Conservation (phyloP, 495 filamentous ascomycete species). For the Daldinia bambusicola region DNA sequence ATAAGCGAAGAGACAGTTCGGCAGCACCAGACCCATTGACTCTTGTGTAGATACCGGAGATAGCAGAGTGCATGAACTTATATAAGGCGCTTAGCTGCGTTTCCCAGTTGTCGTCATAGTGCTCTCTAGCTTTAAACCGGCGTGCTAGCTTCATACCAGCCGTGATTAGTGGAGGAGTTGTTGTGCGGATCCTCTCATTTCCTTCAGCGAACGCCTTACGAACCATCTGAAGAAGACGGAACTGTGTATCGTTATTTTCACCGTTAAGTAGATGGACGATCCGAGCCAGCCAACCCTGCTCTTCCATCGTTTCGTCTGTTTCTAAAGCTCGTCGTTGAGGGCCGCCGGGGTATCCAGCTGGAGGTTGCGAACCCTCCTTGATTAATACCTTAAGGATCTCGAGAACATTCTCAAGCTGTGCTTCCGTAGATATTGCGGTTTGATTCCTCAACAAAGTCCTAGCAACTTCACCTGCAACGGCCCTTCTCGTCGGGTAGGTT, state of each 20-base stretch:
- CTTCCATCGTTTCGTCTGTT: conserved; percentile 96
- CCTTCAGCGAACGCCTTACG: conserved; percentile 90
- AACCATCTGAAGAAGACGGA: conserved; percentile 90
- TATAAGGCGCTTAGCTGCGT: conserved; percentile 88
- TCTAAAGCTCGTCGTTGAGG: conserved; percentile 75
- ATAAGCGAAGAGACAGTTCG: conserved; percentile 87
- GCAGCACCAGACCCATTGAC: conserved; percentile 79
- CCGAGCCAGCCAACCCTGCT: conserved; percentile 95
- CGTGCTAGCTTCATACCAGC: conserved; percentile 88
- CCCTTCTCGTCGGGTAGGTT: conserved; percentile 89
- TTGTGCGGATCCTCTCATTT: conserved; percentile 94
- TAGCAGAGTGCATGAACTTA: conserved; percentile 89
- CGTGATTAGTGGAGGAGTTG: conserved; percentile 92
- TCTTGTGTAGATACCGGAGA: conserved; percentile 89
- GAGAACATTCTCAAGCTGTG: conserved; percentile 88
- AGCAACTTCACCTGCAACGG: conserved; percentile 88
- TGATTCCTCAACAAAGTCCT: conserved; percentile 81
- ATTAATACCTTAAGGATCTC: conserved; percentile 90
- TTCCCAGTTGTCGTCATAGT: conserved; percentile 95
- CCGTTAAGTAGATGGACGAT: conserved; percentile 88
- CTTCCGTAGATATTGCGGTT: conserved; percentile 76
- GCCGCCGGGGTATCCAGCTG: conserved; percentile 82
- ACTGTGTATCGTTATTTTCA: conserved; percentile 89
- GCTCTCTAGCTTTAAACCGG: conserved; percentile 88
- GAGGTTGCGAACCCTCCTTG: conserved; percentile 88